Percentiles rank a stretch among this genome's conserved stretches.
Evolutionary conservation across 306 rosid species (phyloP).

Genomic region (Trichosanthes cucumerina): DNA sequence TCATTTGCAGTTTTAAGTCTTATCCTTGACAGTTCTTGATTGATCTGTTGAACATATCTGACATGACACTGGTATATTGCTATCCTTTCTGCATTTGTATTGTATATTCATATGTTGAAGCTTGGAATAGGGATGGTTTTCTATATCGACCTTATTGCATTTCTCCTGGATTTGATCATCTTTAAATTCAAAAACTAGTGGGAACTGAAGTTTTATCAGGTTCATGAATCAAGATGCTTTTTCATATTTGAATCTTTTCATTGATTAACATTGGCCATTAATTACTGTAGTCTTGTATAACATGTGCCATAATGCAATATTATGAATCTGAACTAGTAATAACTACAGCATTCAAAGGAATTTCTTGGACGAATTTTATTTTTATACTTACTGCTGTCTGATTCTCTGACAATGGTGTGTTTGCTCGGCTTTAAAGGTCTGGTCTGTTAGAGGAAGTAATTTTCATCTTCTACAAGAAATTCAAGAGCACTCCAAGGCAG

Average conservation of each 20-base stretch:
- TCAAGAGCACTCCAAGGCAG: constrained; percentile 65
- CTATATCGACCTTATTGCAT: not conserved
- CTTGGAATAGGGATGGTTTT: not conserved
- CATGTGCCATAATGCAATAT: not conserved
- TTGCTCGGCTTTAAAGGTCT: constrained; percentile 45
- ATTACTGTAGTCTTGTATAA: not conserved
- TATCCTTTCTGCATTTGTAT: not conserved
- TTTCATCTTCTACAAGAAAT: constrained; percentile 60
- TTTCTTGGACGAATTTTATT: not conserved
- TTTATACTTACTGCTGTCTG: not conserved
- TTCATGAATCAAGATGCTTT: not conserved
- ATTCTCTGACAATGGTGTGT: constrained; percentile 17
- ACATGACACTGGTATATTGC: not conserved
- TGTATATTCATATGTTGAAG: not conserved
- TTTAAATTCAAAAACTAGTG: not conserved
- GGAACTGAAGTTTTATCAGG: not conserved
- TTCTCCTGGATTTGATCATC: not conserved
- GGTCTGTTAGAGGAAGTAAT: constrained; percentile 51
- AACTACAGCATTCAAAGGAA: not conserved
- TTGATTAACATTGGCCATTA: not conserved
- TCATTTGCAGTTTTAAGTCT: not conserved
- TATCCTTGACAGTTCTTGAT: not conserved
- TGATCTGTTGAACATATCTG: not conserved
- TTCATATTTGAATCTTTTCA: not conserved
- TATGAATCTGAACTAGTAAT: not conserved